Percentiles rank a stretch among this genome's conserved stretches.
These are phyloP conservation scores for Solanum pinnatisectum DNA, from an alignment of 257 asterid genomes.

Conservation along the genomic window DNA sequence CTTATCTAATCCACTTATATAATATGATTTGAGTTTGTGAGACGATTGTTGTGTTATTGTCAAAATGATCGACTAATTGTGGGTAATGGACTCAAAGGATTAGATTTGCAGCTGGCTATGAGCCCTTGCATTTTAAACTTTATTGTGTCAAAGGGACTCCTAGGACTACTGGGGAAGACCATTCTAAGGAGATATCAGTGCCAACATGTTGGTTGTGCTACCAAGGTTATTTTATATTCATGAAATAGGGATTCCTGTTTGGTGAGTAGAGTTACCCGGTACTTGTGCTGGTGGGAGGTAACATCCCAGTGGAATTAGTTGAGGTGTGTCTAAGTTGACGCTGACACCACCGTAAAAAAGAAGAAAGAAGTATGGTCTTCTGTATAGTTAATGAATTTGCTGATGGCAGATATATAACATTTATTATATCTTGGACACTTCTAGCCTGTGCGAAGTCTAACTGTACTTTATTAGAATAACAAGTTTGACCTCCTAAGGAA, in stretches of 20 bases:
- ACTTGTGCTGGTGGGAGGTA: neutral
- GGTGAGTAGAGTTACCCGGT: neutral
- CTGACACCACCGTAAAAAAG: neutral
- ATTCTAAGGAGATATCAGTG: neutral
- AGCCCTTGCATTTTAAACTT: neutral
- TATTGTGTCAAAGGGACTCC: neutral
- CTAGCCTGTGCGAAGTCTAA: neutral
- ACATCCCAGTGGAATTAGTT: neutral
- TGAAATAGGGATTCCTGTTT: neutral
- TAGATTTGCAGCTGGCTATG: neutral
- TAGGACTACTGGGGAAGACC: neutral
- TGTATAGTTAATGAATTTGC: neutral
- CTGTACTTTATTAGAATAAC: neutral
- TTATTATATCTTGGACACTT: neutral
- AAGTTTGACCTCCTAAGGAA: neutral
- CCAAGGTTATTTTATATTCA: neutral
- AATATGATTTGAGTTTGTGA: neutral
- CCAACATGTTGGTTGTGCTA: neutral
- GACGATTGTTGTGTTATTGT: neutral
- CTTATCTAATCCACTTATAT: neutral
- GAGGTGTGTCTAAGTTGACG: neutral
- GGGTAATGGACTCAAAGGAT: neutral
- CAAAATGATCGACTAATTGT: neutral
- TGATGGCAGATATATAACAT: neutral
- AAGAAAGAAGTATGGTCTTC: neutral